Evolutionary conservation across 2,329 filamentous ascomycete species (phyloP).

Genomic region (Neopestalotiopsis sp.): DNA sequence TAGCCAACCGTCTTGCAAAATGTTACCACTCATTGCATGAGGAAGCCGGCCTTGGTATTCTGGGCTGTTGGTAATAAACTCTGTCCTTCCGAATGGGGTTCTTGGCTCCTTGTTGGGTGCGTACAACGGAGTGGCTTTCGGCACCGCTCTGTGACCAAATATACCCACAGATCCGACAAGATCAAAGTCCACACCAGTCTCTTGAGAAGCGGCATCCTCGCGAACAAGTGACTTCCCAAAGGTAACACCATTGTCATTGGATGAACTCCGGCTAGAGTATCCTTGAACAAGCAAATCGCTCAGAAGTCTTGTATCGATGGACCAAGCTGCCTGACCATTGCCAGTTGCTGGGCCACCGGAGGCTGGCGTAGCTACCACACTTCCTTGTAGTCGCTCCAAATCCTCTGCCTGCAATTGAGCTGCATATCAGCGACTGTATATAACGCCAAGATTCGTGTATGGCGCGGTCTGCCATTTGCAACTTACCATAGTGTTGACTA

Average conservation of each 20-base stretch:
- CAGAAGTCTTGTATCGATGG: neutral
- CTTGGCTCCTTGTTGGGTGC: neutral
- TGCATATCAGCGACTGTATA: neutral
- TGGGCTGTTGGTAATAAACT: neutral
- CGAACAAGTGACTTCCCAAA: neutral
- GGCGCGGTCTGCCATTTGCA: neutral
- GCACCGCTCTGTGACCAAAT: neutral
- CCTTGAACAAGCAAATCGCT: neutral
- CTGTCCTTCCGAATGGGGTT: neutral
- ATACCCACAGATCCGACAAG: conserved; percentile 1
- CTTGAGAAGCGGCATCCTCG: neutral
- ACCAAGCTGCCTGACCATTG: neutral
- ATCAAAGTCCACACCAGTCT: neutral
- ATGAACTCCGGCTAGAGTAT: neutral
- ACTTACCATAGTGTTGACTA: neutral
- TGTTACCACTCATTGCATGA: neutral
- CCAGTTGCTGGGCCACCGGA: neutral
- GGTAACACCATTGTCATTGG: neutral
- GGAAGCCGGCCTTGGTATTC: neutral
- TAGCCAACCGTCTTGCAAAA: neutral
- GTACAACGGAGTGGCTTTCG: neutral
- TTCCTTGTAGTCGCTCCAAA: neutral
- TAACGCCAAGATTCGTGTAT: neutral
- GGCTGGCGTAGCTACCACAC: neutral
- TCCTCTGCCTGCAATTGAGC: neutral